Conservation (phyloP, 352 stramenopile genomes). For the Phytopythium kandeliae region DNA sequence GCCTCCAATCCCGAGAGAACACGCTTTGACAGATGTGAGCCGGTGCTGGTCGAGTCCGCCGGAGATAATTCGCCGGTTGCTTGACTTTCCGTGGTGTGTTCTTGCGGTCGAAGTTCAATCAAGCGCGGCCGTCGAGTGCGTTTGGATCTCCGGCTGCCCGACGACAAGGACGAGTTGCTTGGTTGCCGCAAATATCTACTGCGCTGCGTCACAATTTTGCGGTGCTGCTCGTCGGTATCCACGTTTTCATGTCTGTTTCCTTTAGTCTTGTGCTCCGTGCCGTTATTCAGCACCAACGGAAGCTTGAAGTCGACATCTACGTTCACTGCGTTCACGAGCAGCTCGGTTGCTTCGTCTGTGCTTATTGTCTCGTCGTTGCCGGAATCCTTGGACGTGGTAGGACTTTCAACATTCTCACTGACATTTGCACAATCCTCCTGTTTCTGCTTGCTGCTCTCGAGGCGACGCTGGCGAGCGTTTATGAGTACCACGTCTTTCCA, state of each 20-base stretch:
- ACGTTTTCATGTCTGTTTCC: not conserved
- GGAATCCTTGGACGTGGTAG: not conserved
- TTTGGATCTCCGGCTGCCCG: not conserved
- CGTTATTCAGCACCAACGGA: not conserved
- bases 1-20: not conserved
- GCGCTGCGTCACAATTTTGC: not conserved
- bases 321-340: slow-evolving; percentile 5
- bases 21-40: not conserved
- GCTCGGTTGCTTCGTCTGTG: slow-evolving; percentile 1
- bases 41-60: not conserved
- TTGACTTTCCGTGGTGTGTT: not conserved
- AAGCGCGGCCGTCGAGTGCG: not conserved
- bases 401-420: not conserved
- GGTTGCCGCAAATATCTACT: not conserved
- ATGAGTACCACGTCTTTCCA: slow-evolving; percentile 8
- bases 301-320: not conserved
- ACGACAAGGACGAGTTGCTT: slow-evolving; percentile 7
- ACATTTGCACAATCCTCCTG: not conserved
- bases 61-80: not conserved
- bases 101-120: not conserved
- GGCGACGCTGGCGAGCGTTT: not conserved
- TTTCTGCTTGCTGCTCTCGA: not conserved
- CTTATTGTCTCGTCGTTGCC: not conserved
- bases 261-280: no score
- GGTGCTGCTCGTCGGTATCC: not conserved